These are phyloP conservation scores for Sordariomycetes sp. DNA, from an alignment of 2,329 filamentous ascomycete species.

Conservation along the genomic window DNA sequence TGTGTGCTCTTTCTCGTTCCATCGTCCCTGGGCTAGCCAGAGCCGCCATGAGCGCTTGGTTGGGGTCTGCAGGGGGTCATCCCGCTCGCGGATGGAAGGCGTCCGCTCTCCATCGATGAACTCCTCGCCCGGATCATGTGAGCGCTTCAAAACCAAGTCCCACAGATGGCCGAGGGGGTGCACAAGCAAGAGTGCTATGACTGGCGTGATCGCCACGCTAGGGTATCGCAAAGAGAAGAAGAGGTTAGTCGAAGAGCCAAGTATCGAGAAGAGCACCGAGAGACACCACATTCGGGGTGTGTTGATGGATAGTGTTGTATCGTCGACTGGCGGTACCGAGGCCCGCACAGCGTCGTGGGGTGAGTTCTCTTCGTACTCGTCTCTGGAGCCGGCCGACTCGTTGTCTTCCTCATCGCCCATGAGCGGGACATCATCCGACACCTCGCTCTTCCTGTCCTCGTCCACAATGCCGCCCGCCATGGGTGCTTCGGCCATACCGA, in stretches of 20 bases:
- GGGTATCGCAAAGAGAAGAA: constrained; percentile 89
- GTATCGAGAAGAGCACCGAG: constrained; percentile 69
- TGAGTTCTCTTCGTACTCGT: constrained; percentile 56
- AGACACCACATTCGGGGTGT: constrained; percentile 82
- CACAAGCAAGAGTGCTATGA: constrained; percentile 77
- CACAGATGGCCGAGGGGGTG: constrained; percentile 76
- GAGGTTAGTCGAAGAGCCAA: constrained; percentile 75
- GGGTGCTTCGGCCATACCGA: constrained; percentile 38
- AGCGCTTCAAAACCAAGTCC: constrained; percentile 63
- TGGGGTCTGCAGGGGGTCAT: constrained; percentile 15
- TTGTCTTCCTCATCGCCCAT: constrained; percentile 16
- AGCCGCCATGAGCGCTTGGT: constrained; percentile 49
- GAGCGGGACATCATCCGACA: constrained; percentile 24
- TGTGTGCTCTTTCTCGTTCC: constrained; percentile 85
- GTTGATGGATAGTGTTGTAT: constrained; percentile 71
- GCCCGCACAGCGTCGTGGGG: constrained; percentile 73
- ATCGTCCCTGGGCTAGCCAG: constrained; percentile 71
- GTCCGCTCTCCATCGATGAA: constrained; percentile 39
- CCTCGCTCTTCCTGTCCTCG: constrained; percentile 28
- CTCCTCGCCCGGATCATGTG: constrained; percentile 37
- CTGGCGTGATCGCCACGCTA: constrained; percentile 79
- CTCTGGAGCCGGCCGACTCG: constrained; percentile 28
- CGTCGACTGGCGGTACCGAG: constrained; percentile 67
- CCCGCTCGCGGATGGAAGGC: constrained; percentile 9
- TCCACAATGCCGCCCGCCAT: constrained; percentile 35